These are phyloP conservation scores for sweet orange (Citrus sinensis) DNA, from an alignment of 345 rosid genomes.

Conservation along the genomic window DNA sequence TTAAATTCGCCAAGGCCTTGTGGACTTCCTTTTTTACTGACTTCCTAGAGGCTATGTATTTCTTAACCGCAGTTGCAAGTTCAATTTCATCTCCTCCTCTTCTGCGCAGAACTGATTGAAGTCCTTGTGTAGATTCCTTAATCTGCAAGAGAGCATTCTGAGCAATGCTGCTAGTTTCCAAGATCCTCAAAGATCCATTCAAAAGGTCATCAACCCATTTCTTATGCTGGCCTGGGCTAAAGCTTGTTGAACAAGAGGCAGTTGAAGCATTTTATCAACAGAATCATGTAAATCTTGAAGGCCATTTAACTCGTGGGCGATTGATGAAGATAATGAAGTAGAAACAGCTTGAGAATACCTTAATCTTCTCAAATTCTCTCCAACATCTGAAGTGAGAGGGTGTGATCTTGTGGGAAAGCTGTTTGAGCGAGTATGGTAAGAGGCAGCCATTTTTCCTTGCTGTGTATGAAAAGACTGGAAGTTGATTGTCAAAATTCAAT, in stretches of 20 bases:
- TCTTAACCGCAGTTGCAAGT: conserved; percentile 23
- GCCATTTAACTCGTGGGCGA: conserved; percentile 9
- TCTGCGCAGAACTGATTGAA: conserved; percentile 32
- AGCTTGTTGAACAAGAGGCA: conserved; percentile 9
- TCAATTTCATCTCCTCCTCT: conserved; percentile 18
- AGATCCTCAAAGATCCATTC: conserved; percentile 22
- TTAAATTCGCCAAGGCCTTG: conserved; percentile 31
- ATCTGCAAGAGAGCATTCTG: conserved; percentile 30
- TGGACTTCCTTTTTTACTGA: conserved; percentile 35
- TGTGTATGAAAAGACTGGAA: not conserved
- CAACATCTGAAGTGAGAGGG: conserved; percentile 31
- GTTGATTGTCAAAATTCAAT: not conserved
- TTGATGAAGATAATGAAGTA: not conserved
- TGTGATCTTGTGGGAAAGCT: conserved; percentile 44
- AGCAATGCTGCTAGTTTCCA: conserved; percentile 28
- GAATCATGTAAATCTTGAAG: conserved; percentile 36
- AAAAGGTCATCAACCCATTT: conserved; percentile 6
- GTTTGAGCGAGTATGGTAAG: conserved; percentile 44
- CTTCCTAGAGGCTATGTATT: conserved; percentile 43
- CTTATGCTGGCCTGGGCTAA: not conserved
- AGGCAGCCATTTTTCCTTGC: conserved; percentile 21
- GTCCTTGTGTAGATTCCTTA: conserved; percentile 23
- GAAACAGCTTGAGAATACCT: conserved; percentile 6
- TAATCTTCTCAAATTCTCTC: conserved; percentile 27
- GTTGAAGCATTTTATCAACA: conserved; percentile 17